Evolutionary conservation across 352 stramenopile species (phyloP).

Genomic region (Pythium rishiriense): DNA sequence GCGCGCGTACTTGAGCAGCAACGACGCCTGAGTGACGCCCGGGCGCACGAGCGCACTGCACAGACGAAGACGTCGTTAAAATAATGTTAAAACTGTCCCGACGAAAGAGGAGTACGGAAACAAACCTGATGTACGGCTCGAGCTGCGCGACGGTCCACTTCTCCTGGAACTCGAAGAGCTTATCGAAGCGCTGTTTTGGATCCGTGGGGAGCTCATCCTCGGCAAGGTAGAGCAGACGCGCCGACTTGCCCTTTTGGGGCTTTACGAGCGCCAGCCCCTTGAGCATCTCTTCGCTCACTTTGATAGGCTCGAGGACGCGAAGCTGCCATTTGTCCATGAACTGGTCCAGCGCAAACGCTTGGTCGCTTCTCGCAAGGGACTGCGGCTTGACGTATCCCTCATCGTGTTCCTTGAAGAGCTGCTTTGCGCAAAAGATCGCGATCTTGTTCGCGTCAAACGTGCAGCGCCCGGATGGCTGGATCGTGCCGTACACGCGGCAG

Average conservation of each 20-base stretch:
- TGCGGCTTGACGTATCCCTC: constrained; percentile 39
- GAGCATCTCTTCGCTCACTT: constrained; percentile 64
- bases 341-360: constrained; percentile 48
- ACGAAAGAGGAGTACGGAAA: too few species aligned
- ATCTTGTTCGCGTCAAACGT: constrained; percentile 62
- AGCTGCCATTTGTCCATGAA: constrained; percentile 88
- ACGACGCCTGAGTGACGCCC: constrained; percentile 66
- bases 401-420: constrained; percentile 69
- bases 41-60: constrained; percentile 60
- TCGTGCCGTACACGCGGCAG: constrained; percentile 59
- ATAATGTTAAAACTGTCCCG: too few species aligned
- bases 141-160: constrained; percentile 84
- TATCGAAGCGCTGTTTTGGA: constrained; percentile 74
- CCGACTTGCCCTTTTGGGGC: constrained; percentile 38
- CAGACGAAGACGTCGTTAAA: not conserved
- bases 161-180: constrained; percentile 76
- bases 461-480: constrained; percentile 33
- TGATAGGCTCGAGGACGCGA: constrained; percentile 65
- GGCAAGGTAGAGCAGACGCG: constrained; percentile 62
- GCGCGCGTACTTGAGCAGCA: constrained; percentile 81
- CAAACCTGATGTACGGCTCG: constrained; percentile 85
- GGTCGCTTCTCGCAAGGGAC: constrained; percentile 25
- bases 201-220: constrained; percentile 67
- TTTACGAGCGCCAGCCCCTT: constrained; percentile 61
- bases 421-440: constrained; percentile 67